Evolutionary conservation across 2,329 filamentous ascomycete genomes (phyloP), one percentile per base, ranked within the genome.

Genomic region (Fusarium miscanthi): DNA sequence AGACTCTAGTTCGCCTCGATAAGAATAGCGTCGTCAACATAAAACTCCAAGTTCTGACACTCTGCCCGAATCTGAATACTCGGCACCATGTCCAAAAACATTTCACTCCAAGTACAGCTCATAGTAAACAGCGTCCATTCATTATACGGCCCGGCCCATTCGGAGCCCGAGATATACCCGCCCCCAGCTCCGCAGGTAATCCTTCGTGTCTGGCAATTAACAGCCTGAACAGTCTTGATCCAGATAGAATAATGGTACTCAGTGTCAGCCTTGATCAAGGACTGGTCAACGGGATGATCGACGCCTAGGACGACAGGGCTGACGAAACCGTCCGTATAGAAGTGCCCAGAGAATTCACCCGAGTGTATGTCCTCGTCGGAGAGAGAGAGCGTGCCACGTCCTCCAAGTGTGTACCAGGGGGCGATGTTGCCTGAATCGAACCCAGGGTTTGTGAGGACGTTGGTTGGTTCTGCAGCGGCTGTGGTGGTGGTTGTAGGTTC

Each of bases 171-270:
- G 1, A 59, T 23, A 1, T 9, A 23, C 1, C 31, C 56, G 2
- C 8, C 33, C 0, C 25, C 25, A 5, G 54, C 45, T 16, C 54
- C 41, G 2, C 42, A 58, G 4, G 42, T 16, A 3, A 51, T 31
- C 31, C 2, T 4, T 25, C 56, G 56, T 0, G 23, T 23, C 2
- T 38, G 3, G 16, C 42, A 59, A 5, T 51, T 9, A 5, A 31
- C 21, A 10, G 42, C 42, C 10, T 5, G 1, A 2, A 2, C 19
- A 0, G 42, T 59, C n/a, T 59, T 51, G 8, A 38, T 59, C 56
- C 42, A 59, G 56, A 59, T 59, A 6, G 42, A 59, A 21, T 59
- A 59, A 11, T 19, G 46, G 3, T 59, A 59, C 25, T 40, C 33
- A 3, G 46, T 27, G 3, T 31, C 6, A 8, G 19, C 21, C 1